Conservation (phyloP, 2,329 filamentous ascomycete species). For the Emergomyces orientalis region DNA sequence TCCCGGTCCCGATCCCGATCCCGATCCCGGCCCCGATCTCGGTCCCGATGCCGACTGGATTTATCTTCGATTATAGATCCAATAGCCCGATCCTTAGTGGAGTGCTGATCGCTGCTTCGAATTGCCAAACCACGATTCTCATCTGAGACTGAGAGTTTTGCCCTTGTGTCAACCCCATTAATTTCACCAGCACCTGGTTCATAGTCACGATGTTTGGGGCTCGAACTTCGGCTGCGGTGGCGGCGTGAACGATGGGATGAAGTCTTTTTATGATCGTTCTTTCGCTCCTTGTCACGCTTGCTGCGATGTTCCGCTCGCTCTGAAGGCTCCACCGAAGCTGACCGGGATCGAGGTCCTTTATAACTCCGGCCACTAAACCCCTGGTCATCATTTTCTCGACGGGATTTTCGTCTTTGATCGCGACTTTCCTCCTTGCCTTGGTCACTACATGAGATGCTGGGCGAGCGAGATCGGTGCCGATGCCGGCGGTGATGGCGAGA, state of each 20-base stretch:
- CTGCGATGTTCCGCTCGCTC: slow-evolving; percentile 52
- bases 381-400: slow-evolving; percentile 33
- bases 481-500: slow-evolving; percentile 44
- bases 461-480: slow-evolving; percentile 43
- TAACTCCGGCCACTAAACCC: slow-evolving; percentile 34
- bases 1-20: no score
- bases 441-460: slow-evolving; percentile 22
- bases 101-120: slow-evolving; percentile 22
- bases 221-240: slow-evolving; percentile 36
- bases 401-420: slow-evolving; percentile 25
- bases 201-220: slow-evolving; percentile 22
- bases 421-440: slow-evolving; percentile 29
- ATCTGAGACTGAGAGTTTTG: slow-evolving; percentile 15
- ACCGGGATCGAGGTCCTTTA: slow-evolving; percentile 51
- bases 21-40: slow-evolving; percentile 29
- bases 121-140: slow-evolving; percentile 21
- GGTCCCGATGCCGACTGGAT: slow-evolving; percentile 21
- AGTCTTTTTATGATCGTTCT: slow-evolving; percentile 30
- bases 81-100: slow-evolving; percentile 21
- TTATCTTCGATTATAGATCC: slow-evolving; percentile 26
- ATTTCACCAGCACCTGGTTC: background rate
- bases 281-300: slow-evolving; percentile 49
- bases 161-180: slow-evolving; percentile 16
- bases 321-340: slow-evolving; percentile 54
- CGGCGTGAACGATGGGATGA: slow-evolving; percentile 43